Evolutionary conservation across 2,329 filamentous ascomycete species (phyloP).

Genomic region (Fusarium concolor): DNA sequence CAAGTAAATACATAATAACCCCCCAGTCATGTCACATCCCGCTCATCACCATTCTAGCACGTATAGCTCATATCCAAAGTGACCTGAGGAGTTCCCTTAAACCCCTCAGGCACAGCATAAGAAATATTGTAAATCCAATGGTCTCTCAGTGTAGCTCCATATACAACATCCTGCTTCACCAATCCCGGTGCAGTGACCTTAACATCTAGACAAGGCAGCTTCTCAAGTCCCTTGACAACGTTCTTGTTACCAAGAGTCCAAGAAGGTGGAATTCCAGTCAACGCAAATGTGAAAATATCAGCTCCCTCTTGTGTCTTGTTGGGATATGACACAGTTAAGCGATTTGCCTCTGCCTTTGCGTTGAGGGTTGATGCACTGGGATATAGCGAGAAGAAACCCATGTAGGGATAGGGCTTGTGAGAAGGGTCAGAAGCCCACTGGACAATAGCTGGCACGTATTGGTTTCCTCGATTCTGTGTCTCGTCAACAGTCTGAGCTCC

Average conservation of each 20-base stretch:
- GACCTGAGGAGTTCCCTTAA: conserved; percentile 53
- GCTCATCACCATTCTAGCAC: conserved; percentile 22
- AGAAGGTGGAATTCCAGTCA: conserved; percentile 16
- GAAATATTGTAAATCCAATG: conserved; percentile 61
- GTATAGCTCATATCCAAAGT: conserved; percentile 50
- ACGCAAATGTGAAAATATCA: conserved; percentile 15
- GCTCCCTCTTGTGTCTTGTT: conserved; percentile 13
- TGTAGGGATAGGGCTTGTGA: conserved; percentile 10
- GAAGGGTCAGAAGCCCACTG: conserved; percentile 14
- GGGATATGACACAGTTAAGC: conserved; percentile 15
- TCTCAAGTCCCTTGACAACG: background rate
- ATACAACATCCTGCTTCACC: conserved; percentile 47
- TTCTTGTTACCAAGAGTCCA: conserved; percentile 22
- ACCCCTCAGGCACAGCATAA: conserved; percentile 56
- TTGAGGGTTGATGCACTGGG: conserved; percentile 10
- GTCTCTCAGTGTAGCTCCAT: conserved; percentile 53
- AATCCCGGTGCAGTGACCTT: conserved; percentile 7
- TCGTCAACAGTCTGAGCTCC: conserved; percentile 54
- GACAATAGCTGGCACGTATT: conserved; percentile 45
- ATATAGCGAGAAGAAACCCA: conserved; percentile 17
- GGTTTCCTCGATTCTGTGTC: conserved; percentile 52
- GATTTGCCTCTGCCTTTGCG: conserved; percentile 3
- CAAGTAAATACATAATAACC: background rate
- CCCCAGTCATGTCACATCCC: background rate
- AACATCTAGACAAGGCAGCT: conserved; percentile 12